phyloP scores from a whole-genome alignment of 2,329 filamentous ascomycete genomes.

The Aspergillus sp. region DNA sequence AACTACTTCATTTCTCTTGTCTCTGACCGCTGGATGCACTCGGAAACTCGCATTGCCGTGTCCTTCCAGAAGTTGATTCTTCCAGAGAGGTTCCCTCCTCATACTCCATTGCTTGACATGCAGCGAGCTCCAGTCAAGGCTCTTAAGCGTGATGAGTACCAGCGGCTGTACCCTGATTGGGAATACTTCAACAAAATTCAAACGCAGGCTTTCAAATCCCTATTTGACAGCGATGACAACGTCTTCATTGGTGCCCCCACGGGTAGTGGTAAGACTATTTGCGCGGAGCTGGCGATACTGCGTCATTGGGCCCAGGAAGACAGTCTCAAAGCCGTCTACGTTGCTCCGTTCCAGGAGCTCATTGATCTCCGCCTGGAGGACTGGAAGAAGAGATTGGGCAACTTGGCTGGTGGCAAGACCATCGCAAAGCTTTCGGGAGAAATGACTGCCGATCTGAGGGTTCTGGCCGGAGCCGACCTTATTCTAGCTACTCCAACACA shows the following conservation, averaged over 20 bases:
- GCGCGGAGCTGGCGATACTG: constrained; percentile 89
- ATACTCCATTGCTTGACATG: constrained; percentile 87
- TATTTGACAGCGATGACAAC: constrained; percentile 89
- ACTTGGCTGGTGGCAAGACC: constrained; percentile 77
- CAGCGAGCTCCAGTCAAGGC: constrained; percentile 88
- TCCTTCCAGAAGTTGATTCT: constrained; percentile 94
- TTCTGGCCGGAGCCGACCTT: constrained; percentile 83
- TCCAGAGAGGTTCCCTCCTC: constrained; percentile 91
- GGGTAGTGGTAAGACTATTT: constrained; percentile 94
- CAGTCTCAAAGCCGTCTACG: constrained; percentile 80
- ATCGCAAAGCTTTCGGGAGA: constrained; percentile 94
- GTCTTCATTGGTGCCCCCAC: constrained; percentile 91
- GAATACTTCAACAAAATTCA: constrained; percentile 95
- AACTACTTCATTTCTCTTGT: constrained; percentile 97
- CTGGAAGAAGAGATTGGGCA: constrained; percentile 76
- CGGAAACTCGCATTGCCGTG: constrained; percentile 87
- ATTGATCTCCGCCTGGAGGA: constrained; percentile 79
- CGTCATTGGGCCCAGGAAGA: constrained; percentile 77
- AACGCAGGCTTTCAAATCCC: constrained; percentile 92
- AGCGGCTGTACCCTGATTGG: constrained; percentile 78
- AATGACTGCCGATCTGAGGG: constrained; percentile 83
- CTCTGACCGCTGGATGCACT: constrained; percentile 98
- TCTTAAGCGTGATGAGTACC: constrained; percentile 80
- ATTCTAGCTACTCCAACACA: constrained; percentile 90
- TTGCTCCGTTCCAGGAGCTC: constrained; percentile 92